A percentile compares a stretch with the other conserved stretches of the same genome.
Evolutionary conservation across 768 basidiomycete genomes (phyloP).

Genomic region (Auriscalpium microsporum): DNA sequence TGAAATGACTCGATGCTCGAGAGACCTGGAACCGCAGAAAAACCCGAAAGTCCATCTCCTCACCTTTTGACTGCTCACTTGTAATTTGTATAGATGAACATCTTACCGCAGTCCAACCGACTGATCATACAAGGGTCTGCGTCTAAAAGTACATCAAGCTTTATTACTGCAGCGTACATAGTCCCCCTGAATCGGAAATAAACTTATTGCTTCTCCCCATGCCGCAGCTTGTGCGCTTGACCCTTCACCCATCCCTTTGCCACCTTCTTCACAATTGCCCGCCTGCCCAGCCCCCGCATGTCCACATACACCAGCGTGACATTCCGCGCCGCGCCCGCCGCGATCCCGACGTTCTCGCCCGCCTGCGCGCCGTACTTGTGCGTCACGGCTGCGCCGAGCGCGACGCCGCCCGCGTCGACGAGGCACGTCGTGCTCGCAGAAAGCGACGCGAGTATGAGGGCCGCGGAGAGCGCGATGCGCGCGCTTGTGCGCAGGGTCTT

Average conservation of each 20-base stretch:
- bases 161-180: too few relatives aligned
- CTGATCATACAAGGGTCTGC: too few relatives aligned
- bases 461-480: slow-evolving; percentile 8
- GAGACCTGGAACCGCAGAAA: too few relatives aligned
- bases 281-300: slow-evolving; percentile 6
- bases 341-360: slow-evolving; percentile 8
- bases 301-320: slow-evolving; percentile 15
- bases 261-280: slow-evolving; percentile 8
- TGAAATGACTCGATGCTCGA: too few relatives aligned
- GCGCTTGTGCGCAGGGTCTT: not conserved
- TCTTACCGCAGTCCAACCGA: too few relatives aligned
- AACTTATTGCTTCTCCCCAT: too few relatives aligned
- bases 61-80: too few relatives aligned
- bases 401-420: slow-evolving; percentile 7
- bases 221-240: not conserved
- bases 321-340: slow-evolving; percentile 8
- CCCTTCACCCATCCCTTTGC: slow-evolving; percentile 7
- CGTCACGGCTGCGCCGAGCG: slow-evolving; percentile 12
- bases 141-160: too few relatives aligned
- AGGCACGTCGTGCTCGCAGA: slow-evolving; percentile 2
- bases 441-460: slow-evolving; percentile 9
- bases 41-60: too few relatives aligned
- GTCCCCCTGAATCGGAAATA: too few relatives aligned
- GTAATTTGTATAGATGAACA: too few relatives aligned
- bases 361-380: slow-evolving; percentile 11